phyloP scores from a whole-genome alignment of 345 rosid genomes.

The Citrus glauca region DNA sequence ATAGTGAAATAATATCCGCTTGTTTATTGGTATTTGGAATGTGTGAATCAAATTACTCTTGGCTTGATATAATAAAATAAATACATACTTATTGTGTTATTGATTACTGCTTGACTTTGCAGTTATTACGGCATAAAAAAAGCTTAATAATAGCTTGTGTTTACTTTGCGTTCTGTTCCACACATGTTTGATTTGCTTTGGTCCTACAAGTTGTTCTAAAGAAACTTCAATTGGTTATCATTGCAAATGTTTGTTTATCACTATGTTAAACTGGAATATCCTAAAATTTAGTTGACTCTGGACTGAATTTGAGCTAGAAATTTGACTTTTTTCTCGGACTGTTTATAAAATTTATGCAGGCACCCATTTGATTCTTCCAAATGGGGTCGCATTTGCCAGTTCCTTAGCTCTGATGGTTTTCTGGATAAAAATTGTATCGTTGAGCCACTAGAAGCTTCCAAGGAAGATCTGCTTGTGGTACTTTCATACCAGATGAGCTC shows the following conservation, averaged over 20 bases:
- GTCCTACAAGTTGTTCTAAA: no score
- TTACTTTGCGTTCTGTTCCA: neutral
- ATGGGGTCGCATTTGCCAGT: conserved; percentile 82
- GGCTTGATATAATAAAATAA: neutral
- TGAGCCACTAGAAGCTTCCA: conserved; percentile 81
- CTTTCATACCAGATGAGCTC: conserved; percentile 10
- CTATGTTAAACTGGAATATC: neutral
- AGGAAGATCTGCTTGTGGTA: conserved; percentile 90
- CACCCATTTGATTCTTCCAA: conserved; percentile 94
- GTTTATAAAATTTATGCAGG: conserved; percentile 34
- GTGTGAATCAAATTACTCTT: neutral
- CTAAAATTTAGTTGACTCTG: neutral
- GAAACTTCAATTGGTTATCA: neutral
- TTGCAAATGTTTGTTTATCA: neutral
- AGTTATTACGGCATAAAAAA: neutral
- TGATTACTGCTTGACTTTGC: neutral
- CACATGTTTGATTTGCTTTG: no score
- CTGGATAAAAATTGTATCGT: conserved; percentile 50
- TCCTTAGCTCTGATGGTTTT: conserved; percentile 51
- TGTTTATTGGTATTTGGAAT: neutral
- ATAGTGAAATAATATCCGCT: neutral
- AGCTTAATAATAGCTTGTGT: neutral
- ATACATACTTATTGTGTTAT: neutral
- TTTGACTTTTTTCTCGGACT: neutral
- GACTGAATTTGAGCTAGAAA: conserved; percentile 2